Evolutionary conservation across 768 basidiomycete species (phyloP).

Genomic region (Leccinum imitatum): DNA sequence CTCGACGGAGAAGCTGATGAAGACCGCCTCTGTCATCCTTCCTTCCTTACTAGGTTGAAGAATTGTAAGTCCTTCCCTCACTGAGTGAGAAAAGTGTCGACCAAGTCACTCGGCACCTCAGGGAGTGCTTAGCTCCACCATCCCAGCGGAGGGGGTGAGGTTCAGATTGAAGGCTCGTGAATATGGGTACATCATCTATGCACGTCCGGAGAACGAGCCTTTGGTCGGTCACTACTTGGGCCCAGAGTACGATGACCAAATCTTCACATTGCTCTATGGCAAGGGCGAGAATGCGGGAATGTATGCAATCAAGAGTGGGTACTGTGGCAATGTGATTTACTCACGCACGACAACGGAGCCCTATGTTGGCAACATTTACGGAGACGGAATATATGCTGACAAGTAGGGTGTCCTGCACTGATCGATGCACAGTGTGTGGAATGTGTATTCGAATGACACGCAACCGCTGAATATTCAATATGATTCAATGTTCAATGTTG

Average conservation of each 20-base stretch:
- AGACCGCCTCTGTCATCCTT: no score
- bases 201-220: not conserved
- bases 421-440: no score
- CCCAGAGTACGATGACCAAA: not conserved
- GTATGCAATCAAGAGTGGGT: conserved; percentile 10
- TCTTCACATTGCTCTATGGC: conserved; percentile 7
- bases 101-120: not conserved
- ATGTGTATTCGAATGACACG: no score
- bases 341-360: not conserved
- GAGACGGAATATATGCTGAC: no score
- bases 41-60: no score
- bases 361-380: no score
- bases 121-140: not conserved
- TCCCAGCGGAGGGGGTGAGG: conserved; percentile 3
- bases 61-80: no score
- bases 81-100: no score
- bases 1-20: no score
- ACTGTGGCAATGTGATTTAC: conserved; percentile 3
- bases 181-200: not conserved
- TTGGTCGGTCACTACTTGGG: not conserved
- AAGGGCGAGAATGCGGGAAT: not conserved
- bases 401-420: no score
- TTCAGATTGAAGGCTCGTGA: conserved; percentile 2
- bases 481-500: no score
- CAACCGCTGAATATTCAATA: no score